Base-by-base conservation (phyloP, 2,329 filamentous ascomycete species). In the Pyrenochaeta sp. region DNA sequence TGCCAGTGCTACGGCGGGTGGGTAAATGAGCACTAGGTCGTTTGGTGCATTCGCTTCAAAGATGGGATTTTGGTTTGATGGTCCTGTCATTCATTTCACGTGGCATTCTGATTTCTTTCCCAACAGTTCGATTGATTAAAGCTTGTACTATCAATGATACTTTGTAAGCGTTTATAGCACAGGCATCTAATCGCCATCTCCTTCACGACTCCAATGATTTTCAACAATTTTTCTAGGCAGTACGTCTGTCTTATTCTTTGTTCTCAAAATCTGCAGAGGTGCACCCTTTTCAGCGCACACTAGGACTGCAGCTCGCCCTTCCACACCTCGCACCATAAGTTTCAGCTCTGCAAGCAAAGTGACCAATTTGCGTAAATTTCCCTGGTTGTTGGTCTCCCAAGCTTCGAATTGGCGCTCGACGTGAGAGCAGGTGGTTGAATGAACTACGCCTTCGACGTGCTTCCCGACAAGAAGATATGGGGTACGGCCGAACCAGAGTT, bases 401-500 rank as follows among this genome's bases (percentile, higher is more conserved):
- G 33, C 36, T 4, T 12, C 40, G 17, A 62, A 64, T 4, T 53
- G 43, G 2, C 18, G 5, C 7, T 39, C 23, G n/a, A 37, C 49
- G 36, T 60, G 21, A 10, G 18, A 45, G 14, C 44, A 44, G n/a
- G 33, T 40, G 2, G 56, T 49, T 15, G 54, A 51, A 36, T 53
- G 32, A 14, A 66, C 49, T 5, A 37, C 45, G 5, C 60, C 60
- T 7, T 55, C 31, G 7, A 51, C 32, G 37, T 67, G 58, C 17
- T 56, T 55, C 3, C 65, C 60, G 9, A 51, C 48, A 41, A 63
- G 52, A 9, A 63, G 59, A 42, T 58, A 54, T 1, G 60, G 64
- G 9, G 57, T 67, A 27, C 66, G 59, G 2, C 63, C 64, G 36
- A 68, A 63, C 60, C 60, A 68, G 3, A 66, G 50, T 44, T 68